A percentile compares a stretch with the other conserved stretches of the same genome.
phyloP scores from a whole-genome alignment of 2,329 filamentous ascomycete genomes.

The Anisogramma anomala region DNA sequence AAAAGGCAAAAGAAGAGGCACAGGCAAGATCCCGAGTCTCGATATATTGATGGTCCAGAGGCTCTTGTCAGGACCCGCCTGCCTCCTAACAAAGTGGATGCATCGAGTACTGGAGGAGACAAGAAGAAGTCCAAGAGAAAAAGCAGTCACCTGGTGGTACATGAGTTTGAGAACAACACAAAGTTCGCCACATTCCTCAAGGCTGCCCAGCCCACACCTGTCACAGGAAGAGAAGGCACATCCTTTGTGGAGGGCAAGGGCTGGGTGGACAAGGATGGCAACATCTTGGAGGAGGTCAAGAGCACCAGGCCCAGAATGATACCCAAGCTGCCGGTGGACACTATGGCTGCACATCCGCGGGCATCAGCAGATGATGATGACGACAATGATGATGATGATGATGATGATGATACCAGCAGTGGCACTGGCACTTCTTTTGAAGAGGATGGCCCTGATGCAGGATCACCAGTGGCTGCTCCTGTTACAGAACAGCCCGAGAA shows the following conservation, averaged over 20 bases:
- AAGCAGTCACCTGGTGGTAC: constrained; percentile 54
- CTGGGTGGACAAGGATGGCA: constrained; percentile 73
- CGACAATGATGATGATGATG: constrained; percentile 17
- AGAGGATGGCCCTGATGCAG: constrained; percentile 3
- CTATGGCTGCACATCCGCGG: no score
- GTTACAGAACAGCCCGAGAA: background rate
- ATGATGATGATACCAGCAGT: constrained; percentile 18
- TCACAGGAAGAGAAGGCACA: constrained; percentile 34
- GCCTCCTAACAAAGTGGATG: constrained; percentile 31
- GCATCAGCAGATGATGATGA: constrained; percentile 10
- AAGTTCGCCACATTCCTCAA: constrained; percentile 78
- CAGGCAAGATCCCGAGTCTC: constrained; percentile 53
- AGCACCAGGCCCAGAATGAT: constrained; percentile 23
- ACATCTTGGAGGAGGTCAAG: constrained; percentile 54
- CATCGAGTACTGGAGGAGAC: constrained; percentile 30
- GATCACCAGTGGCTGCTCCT: background rate
- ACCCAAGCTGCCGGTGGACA: constrained; percentile 17
- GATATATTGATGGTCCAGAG: constrained; percentile 70
- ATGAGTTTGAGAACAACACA: constrained; percentile 80
- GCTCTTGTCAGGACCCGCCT: constrained; percentile 79
- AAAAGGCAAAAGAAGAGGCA: constrained; percentile 42
- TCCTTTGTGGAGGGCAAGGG: constrained; percentile 70
- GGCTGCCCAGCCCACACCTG: constrained; percentile 28
- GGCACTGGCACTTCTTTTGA: constrained; percentile 17
- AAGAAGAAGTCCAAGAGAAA: constrained; percentile 50